phyloP scores from a whole-genome alignment of 1,284 basidiomycete species.

The Volvariella volvacea region DNA sequence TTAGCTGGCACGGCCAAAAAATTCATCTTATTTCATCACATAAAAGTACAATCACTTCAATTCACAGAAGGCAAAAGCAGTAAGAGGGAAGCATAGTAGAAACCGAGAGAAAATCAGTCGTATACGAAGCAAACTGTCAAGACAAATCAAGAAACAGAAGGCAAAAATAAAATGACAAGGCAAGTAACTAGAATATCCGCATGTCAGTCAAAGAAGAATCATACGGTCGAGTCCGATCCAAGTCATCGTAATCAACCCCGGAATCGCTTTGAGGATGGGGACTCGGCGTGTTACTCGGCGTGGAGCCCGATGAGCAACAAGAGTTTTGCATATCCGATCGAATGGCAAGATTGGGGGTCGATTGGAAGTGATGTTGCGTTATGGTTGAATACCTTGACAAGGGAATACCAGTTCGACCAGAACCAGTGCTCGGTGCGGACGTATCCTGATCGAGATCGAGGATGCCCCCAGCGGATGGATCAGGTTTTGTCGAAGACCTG shows the following conservation, averaged over 20 bases:
- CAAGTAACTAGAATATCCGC: no score
- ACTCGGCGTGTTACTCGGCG: not conserved
- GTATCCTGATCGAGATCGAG: not conserved
- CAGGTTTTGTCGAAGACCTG: not conserved
- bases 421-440: no score
- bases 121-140: no score
- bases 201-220: not conserved
- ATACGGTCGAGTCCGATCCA: not conserved
- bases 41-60: no score
- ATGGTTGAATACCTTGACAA: not conserved
- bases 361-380: not conserved
- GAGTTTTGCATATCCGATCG: not conserved
- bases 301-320: not conserved
- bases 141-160: no score
- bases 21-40: no score
- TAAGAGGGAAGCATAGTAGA: no score
- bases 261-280: not conserved
- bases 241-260: not conserved
- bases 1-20: no score
- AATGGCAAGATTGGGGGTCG: not conserved
- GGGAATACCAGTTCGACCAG: slow-evolving; percentile 1
- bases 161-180: no score
- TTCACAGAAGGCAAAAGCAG: no score
- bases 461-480: not conserved
- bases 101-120: no score